Base-by-base conservation (phyloP, 179 eudicot species). In the Actinidia polygama region DNA sequence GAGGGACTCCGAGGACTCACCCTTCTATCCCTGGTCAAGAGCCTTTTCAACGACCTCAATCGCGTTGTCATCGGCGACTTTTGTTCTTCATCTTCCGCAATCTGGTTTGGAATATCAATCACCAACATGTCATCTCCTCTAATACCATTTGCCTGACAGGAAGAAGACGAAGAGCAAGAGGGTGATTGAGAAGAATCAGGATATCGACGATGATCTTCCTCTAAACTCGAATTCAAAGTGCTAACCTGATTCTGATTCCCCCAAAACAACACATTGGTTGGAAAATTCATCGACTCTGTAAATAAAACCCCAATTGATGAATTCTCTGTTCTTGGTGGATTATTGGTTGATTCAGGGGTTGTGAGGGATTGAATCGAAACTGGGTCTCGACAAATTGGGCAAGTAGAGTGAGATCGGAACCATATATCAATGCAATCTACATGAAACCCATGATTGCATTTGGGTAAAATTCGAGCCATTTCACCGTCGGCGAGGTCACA, bases 381-480 rank as follows among this genome's bases (percentile, higher is more conserved):
- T 2, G 88, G 85, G 74, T 81, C 83, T 71, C 99, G 83, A 73
- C 99, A 96, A 30, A 94, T 77, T 8, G 98, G 99, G 76, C 98
- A 96, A 21, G 97, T 96, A 54, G 97, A 86, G 70, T 96, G 98
- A 26, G 97, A 92, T 21, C 86, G 86, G 64, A 96, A 93, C 99
- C 99, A 96, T 93, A 93, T 89, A 54, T 94, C 99, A 81, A 96
- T 91, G 79, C 99, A 96, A 3, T 91, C 94, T 2, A 89, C 86
- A 79, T 96, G 98, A 85, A 94, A 96, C 71, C 96, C 94, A 82
- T 96, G 99, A 79, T 87, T 90, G 73, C 99, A 96, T 44, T 89
- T 90, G 0, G 97, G 98, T 53, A 96, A 78, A 73, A 92, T 47
- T 72, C 98, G 89, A 1, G 90, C 78, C 50, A 88, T 89, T 71